These are phyloP conservation scores for Leucocoprinus birnbaumii DNA, from an alignment of 768 basidiomycete species.

Conservation along the genomic window DNA sequence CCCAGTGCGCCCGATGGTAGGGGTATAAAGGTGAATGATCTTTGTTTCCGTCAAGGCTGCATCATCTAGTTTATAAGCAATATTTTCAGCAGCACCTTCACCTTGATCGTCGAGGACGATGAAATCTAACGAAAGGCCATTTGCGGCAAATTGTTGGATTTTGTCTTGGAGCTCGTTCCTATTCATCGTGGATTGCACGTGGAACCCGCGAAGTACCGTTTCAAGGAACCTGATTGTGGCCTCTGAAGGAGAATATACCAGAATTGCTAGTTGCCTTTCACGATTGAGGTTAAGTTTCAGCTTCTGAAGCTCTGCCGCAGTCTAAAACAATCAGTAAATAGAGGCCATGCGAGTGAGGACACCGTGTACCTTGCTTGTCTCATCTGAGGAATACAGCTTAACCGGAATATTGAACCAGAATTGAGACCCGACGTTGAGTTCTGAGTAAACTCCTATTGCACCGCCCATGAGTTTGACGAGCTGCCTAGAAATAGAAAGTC, in stretches of 20 bases:
- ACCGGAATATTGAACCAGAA: conserved; percentile 79
- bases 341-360: not conserved
- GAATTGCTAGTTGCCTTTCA: conserved; percentile 43
- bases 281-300: conserved; percentile 45
- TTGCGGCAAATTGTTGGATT: conserved; percentile 29
- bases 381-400: conserved; percentile 50
- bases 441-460: conserved; percentile 66
- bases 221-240: conserved; percentile 54
- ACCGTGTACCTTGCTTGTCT: conserved; percentile 49
- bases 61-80: conserved; percentile 47
- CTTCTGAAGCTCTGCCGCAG: conserved; percentile 40
- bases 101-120: conserved; percentile 67
- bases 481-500: conserved; percentile 71
- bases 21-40: conserved; percentile 71
- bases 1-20: conserved; percentile 57
- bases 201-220: conserved; percentile 56
- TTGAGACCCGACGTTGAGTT: conserved; percentile 58
- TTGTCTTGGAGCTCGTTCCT: conserved; percentile 29
- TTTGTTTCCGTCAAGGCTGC: conserved; percentile 51
- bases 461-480: conserved; percentile 78
- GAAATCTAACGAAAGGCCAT: conserved; percentile 49
- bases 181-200: conserved; percentile 42
- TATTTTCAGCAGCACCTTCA: conserved; percentile 52
- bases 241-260: conserved; percentile 58
- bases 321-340: conserved; percentile 26